Base-by-base conservation (phyloP, 179 eudicot species). In the Beta lomatogona region DNA sequence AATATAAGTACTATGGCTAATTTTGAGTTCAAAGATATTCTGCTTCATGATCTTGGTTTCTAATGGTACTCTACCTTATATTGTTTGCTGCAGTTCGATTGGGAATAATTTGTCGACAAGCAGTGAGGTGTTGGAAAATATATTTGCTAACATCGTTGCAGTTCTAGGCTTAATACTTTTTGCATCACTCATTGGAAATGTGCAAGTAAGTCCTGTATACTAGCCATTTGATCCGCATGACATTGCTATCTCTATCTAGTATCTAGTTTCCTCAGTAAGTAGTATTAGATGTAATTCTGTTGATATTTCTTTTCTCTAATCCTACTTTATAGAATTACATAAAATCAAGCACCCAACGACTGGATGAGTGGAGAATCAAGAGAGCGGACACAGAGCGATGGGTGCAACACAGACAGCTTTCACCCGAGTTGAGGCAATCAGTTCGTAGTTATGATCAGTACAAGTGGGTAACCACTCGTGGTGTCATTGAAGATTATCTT, bases 351-450 rank as follows among this genome's bases (percentile, higher is more conserved):
- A 88, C 91, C 3, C 83, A 83, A 46, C 86, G 93, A 53, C 81
- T 92, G 80, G 94, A 91, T 72, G 91, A 91, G 80, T 89, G 91
- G 93, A 89, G 92, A 84, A 89, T 87, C 63, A 86, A 72, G 88
- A 89, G 94, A 84, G 85, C 88, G 0, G 97, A 91, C 79, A 89
- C 91, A 4, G 94, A 91, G 77, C 91, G 88, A 74, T 92, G 94
- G 94, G 91, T 92, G 97, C 92, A 77, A 69, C 97, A 92, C 73
- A 82, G 93, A 74, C 92, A 91, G 82, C 87, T 92, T 22, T 90
- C 90, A 19, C 88, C 77, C 5, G 89, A 88, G 25, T 77, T 92
- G 44, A 86, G 88, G 85, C 89, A 85, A 16, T 88, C 88, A 7
- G 91, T 92, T 14, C 85, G 92, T 8, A 90, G 78, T 75, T 91